Evolutionary conservation across 176 grass and related monocot genomes (phyloP).

Genomic region (Zizania latifolia): DNA sequence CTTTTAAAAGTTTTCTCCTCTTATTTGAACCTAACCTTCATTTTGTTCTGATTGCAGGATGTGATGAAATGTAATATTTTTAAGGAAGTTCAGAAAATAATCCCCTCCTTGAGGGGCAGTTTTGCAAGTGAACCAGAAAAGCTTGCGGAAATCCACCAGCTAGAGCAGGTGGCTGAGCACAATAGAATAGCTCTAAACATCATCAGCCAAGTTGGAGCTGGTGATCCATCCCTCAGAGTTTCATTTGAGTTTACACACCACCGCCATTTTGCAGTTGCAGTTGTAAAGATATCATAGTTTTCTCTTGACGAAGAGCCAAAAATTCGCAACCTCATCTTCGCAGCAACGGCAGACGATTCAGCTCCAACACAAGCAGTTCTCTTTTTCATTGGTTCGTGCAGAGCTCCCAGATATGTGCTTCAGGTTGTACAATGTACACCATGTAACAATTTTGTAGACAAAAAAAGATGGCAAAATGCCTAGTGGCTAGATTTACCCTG

Average conservation of each 20-base stretch:
- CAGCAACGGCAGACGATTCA: not conserved
- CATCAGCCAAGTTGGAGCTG: slow-evolving; percentile 63
- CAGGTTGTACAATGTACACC: slow-evolving; percentile 26
- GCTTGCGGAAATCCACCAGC: slow-evolving; percentile 62
- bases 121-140: slow-evolving; percentile 69
- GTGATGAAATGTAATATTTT: slow-evolving; percentile 85
- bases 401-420: not conserved
- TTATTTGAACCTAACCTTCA: slow-evolving; percentile 19
- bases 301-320: not conserved
- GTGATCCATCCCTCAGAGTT: slow-evolving; percentile 57
- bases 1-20: not conserved
- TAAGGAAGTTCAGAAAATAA: slow-evolving; percentile 71
- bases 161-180: slow-evolving; percentile 89
- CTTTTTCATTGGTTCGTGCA: slow-evolving; percentile 17
- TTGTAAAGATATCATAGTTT: slow-evolving; percentile 79
- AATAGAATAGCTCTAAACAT: slow-evolving; percentile 89
- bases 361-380: not conserved
- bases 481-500: not conserved
- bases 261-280: slow-evolving; percentile 79
- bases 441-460: slow-evolving; percentile 45
- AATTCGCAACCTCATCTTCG: not conserved
- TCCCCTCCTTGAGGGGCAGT: slow-evolving; percentile 56
- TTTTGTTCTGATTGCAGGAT: slow-evolving; percentile 39
- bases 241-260: slow-evolving; percentile 88
- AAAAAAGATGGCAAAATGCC: not conserved